Evolutionary conservation across 371 early-diverging fungal genomes (phyloP), one percentile per base, ranked within the genome.

Genomic region (Mortierella sp.): DNA sequence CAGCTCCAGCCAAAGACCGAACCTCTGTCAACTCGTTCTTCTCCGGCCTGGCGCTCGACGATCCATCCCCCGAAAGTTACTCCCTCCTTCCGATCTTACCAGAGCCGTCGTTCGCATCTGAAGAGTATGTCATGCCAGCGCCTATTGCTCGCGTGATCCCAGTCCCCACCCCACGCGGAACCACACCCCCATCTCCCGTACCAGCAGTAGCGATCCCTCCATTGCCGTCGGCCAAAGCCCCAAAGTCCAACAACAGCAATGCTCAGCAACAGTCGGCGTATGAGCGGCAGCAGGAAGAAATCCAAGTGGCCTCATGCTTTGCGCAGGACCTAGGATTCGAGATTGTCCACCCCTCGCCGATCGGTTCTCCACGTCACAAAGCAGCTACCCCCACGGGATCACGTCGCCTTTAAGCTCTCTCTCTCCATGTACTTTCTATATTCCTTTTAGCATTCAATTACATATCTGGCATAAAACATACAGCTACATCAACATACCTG

Each of bases 281-380:
- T 24, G 77, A 80, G n/a, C 49, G 76, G 46, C 74, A 71, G 68
- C 84, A 75, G 38, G 84, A 84, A 35, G 84, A 84, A 35, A 75
- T 75, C 55, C 38, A 77, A 7, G 74, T 81, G 7, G 81, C 84
- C 3, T 72, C 78, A 0, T 72, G 78, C 49, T 84, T 84, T 65
- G 84, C 84, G 16, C 81, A 84, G 8, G 84, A 84, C 63, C 81
- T 84, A 38, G 84, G 84, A 1, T 84, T 84, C 41, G 84, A 84
- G 63, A 85, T 82, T 35, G 77, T 85, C 16, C 44, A 84, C 51
- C 84, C 81, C 4, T 85, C 86, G 6, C 82, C 86, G 4, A n/a
- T 27, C 16, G 29, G 56, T 8, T 76, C 82, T 35, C 85, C 82
- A 29, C 74, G 77, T 3, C 72, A 54, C 10, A 75, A 55, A 4